Conservation (phyloP, 495 filamentous ascomycete genomes). For the Lepraria neglecta region DNA sequence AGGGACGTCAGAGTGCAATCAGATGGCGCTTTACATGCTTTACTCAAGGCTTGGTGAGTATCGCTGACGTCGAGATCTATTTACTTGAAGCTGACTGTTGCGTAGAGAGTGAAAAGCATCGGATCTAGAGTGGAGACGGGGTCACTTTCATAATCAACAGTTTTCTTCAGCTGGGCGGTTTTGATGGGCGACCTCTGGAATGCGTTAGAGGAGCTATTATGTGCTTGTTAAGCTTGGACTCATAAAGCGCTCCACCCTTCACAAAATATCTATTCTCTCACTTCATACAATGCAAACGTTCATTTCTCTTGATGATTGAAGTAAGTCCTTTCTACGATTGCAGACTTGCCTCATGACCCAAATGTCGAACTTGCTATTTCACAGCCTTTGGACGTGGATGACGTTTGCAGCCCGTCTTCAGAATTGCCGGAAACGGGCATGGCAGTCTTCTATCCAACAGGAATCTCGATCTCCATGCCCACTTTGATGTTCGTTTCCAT, state of each 20-base stretch:
- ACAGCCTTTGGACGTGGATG: background rate
- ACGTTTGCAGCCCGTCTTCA: constrained; percentile 3
- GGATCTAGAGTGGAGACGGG: constrained; percentile 41
- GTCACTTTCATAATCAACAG: background rate
- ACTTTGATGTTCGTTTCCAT: background rate
- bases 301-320: background rate
- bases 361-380: background rate
- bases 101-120: constrained; percentile 78
- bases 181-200: constrained; percentile 12
- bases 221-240: constrained; percentile 1
- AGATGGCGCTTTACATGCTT: constrained; percentile 98
- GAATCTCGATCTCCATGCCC: background rate
- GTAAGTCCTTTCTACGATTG: too few relatives aligned
- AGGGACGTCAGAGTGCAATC: constrained; percentile 94
- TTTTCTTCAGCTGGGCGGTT: constrained; percentile 11
- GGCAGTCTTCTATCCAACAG: background rate
- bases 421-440: constrained; percentile 3
- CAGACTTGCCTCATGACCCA: background rate
- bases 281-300: background rate
- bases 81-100: constrained; percentile 29
- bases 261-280: background rate
- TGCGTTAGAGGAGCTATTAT: constrained; percentile 11
- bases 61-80: background rate
- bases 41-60: constrained; percentile 91
- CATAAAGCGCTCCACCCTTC: background rate